Evolutionary conservation across 2,329 filamentous ascomycete genomes (phyloP), one percentile per base, ranked within the genome.

Genomic region (Colletotrichum sp.): DNA sequence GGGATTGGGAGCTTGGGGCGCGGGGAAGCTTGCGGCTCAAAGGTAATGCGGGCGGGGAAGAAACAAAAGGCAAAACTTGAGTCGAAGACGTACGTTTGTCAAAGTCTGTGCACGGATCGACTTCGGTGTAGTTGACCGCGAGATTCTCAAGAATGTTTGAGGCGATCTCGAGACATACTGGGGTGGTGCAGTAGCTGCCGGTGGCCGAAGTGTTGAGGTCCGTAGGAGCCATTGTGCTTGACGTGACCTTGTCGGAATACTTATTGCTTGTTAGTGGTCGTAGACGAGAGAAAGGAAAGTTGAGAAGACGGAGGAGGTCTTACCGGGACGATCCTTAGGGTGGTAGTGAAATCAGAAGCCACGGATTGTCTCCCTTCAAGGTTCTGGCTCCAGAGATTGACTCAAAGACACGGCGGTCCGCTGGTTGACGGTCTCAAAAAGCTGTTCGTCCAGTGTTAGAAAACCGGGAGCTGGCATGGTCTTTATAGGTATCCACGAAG

Each of bases 71-170:
- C 10, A 10, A 36, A 8, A 36, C 59, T 63, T 24, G 24, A 64
- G 26, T 55, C 34, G n/a, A 52, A 26, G 32, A 73, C 71, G 16
- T 66, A 77, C 75, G 89, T 81, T 92, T 87, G 75, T 94, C 92
- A 78, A 95, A 95, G 80, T 94, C 84, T 21, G 87, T 89, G 79
- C 94, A 95, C 6, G 94, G 90, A 81, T 95, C 92, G 57, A 95
- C 85, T 2, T 90, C 83, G 72, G 90, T 86, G 82, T 94, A 92
- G 68, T 92, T 81, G 9, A 78, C 75, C 8, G 82, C 79, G 6
- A 84, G 74, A 34, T 75, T 80, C 16, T 68, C 74, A 2, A 82
- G 72, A 18, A 83, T 79, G 10, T 82, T 78, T 0, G 82, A 81
- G 15, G 82, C 80, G 18, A 82, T 75, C 60, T 81, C 79, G 8